A percentile compares a stretch with the other conserved stretches of the same genome.
These are phyloP conservation scores for Hippophae gyantsensis DNA, from an alignment of 306 rosid genomes.

Conservation along the genomic window DNA sequence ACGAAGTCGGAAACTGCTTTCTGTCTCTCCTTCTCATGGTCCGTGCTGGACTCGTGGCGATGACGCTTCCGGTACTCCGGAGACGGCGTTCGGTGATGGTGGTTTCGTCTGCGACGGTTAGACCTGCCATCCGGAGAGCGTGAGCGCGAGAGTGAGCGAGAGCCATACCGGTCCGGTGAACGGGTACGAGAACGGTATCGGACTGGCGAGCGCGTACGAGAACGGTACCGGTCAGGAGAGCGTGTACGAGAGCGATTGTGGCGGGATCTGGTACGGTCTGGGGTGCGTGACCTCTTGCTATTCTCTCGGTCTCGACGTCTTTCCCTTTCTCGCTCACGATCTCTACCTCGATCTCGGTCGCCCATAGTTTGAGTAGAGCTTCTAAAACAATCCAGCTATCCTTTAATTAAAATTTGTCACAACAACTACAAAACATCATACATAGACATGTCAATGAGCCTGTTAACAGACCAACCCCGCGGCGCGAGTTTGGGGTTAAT, in stretches of 20 bases:
- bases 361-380: slow-evolving; percentile 18
- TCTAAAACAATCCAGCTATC: too few relatives aligned
- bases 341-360: slow-evolving; percentile 35
- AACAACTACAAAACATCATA: too few relatives aligned
- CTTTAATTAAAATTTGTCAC: too few relatives aligned
- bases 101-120: slow-evolving; percentile 57
- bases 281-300: slow-evolving; percentile 65
- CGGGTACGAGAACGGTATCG: slow-evolving; percentile 19
- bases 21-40: slow-evolving; percentile 56
- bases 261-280: slow-evolving; percentile 60
- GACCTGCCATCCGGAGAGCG: slow-evolving; percentile 58
- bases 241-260: slow-evolving; percentile 64
- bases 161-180: background rate
- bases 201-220: slow-evolving; percentile 19
- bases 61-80: slow-evolving; percentile 71
- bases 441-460: too few relatives aligned
- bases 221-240: slow-evolving; percentile 40
- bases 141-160: slow-evolving; percentile 19
- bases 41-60: slow-evolving; percentile 41
- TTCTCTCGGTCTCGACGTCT: slow-evolving; percentile 50
- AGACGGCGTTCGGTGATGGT: slow-evolving; percentile 58
- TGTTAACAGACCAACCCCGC: too few relatives aligned
- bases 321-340: slow-evolving; percentile 47
- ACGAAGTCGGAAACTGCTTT: slow-evolving; percentile 72
- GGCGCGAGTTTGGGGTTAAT: too few relatives aligned